Percentiles rank a stretch among this genome's conserved stretches.
These are phyloP conservation scores for Schwanniomyces vanrijiae DNA, from an alignment of 805 yeast species.

Conservation along the genomic window DNA sequence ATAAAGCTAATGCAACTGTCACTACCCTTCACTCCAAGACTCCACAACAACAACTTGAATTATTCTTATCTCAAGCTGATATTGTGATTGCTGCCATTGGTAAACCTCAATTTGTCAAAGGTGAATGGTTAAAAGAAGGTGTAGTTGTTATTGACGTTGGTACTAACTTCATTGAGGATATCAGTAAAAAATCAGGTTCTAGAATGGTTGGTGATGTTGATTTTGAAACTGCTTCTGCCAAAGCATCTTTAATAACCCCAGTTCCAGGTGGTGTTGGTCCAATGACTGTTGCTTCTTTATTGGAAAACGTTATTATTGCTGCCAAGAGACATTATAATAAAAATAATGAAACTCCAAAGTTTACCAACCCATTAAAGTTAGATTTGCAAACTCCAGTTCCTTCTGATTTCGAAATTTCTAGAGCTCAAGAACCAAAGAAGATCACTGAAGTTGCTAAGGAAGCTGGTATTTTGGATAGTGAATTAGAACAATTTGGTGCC, in stretches of 20 bases:
- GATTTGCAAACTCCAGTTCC: slow-evolving; percentile 68
- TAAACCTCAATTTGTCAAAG: slow-evolving; percentile 64
- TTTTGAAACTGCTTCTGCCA: slow-evolving; percentile 51
- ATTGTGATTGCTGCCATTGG: slow-evolving; percentile 81
- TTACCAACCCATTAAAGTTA: slow-evolving; percentile 57
- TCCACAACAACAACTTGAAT: slow-evolving; percentile 46
- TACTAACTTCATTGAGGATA: slow-evolving; percentile 70
- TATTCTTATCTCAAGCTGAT: slow-evolving; percentile 60
- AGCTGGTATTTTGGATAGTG: slow-evolving; percentile 64
- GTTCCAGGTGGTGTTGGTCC: slow-evolving; percentile 94
- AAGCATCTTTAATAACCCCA: slow-evolving; percentile 72
- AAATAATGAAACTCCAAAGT: slow-evolving; percentile 43
- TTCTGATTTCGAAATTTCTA: slow-evolving; percentile 75
- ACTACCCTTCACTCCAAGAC: slow-evolving; percentile 74
- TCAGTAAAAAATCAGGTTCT: slow-evolving; percentile 65
- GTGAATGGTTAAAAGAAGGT: slow-evolving; percentile 70
- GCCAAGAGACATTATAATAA: slow-evolving; percentile 52
- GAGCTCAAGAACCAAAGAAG: slow-evolving; percentile 71
- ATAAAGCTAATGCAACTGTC: slow-evolving; percentile 72
- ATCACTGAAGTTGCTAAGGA: slow-evolving; percentile 69
- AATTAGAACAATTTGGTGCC: slow-evolving; percentile 73
- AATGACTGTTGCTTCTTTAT: slow-evolving; percentile 84
- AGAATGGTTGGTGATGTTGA: slow-evolving; percentile 81
- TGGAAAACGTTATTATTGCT: slow-evolving; percentile 68
- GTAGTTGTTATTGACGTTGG: slow-evolving; percentile 81